Percentiles rank a stretch among this genome's conserved stretches.
Evolutionary conservation across 768 basidiomycete species (phyloP).

Genomic region (Tulasnella sp.): DNA sequence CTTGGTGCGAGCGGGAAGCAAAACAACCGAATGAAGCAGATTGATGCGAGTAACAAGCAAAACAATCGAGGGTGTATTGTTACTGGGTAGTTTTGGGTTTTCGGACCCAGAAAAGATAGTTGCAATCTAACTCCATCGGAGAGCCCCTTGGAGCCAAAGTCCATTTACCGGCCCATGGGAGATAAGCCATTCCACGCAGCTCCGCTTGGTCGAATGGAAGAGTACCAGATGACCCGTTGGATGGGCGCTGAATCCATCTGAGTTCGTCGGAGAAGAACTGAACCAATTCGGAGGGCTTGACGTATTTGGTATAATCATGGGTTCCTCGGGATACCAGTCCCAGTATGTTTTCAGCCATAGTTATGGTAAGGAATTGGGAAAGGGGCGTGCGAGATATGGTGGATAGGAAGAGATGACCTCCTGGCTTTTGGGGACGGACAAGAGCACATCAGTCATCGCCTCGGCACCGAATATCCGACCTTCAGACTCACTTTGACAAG

Average conservation of each 20-base stretch:
- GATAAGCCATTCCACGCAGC: constrained; percentile 71
- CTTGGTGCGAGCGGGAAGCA: neutral
- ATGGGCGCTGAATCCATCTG: constrained; percentile 38
- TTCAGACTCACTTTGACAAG: constrained; percentile 70
- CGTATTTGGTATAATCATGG: constrained; percentile 85
- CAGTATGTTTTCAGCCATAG: constrained; percentile 77
- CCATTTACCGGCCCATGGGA: constrained; percentile 69
- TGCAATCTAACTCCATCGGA: constrained; percentile 54
- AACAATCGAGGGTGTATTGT: neutral
- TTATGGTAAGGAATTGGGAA: constrained; percentile 63
- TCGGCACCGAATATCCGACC: neutral
- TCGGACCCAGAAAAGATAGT: constrained; percentile 86
- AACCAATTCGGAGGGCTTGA: constrained; percentile 81
- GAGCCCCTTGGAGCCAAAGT: constrained; percentile 57
- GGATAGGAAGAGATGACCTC: constrained; percentile 91
- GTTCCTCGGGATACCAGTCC: constrained; percentile 80
- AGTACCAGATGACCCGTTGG: constrained; percentile 38
- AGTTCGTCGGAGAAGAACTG: constrained; percentile 68
- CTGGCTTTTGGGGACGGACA: constrained; percentile 57
- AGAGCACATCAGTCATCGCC: neutral
- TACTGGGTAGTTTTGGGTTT: constrained; percentile 44
- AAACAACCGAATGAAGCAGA: neutral
- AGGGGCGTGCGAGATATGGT: constrained; percentile 86
- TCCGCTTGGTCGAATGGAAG: constrained; percentile 69
- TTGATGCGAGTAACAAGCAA: neutral